These are phyloP conservation scores for Pleurostoma richardsiae DNA, from an alignment of 2,329 filamentous ascomycete genomes.

Conservation along the genomic window DNA sequence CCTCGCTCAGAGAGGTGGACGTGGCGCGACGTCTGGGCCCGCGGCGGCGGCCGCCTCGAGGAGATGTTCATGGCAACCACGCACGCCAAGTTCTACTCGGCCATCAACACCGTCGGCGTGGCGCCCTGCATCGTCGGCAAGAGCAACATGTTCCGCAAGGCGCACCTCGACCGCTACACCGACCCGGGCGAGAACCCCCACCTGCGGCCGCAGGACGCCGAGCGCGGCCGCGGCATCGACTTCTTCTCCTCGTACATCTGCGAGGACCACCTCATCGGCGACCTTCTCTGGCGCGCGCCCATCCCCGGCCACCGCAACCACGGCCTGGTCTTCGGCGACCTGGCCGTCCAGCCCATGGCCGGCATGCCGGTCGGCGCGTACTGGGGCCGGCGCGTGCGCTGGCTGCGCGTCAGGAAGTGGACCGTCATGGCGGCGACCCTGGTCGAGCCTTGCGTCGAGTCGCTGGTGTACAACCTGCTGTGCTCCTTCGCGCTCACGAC, in stretches of 20 bases:
- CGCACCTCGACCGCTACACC: conserved; percentile 75
- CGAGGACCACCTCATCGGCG: conserved; percentile 94
- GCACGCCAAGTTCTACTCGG: conserved; percentile 95
- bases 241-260: conserved; percentile 96
- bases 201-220: conserved; percentile 27
- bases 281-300: conserved; percentile 75
- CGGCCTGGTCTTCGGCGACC: conserved; percentile 75
- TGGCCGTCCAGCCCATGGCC: conserved; percentile 85
- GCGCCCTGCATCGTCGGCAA: conserved; percentile 95
- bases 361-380: conserved; percentile 76
- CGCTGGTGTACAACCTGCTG: conserved; percentile 76
- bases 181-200: conserved; percentile 39
- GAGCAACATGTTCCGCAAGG: conserved; percentile 96
- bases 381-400: conserved; percentile 74
- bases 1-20: background rate
- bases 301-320: conserved; percentile 70
- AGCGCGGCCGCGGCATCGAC: conserved; percentile 67
- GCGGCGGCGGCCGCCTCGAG: conserved; percentile 77
- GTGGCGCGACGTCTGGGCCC: conserved; percentile 17
- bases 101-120: conserved; percentile 87
- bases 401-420: conserved; percentile 91
- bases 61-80: conserved; percentile 92
- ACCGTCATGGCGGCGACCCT: conserved; percentile 85
- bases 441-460: conserved; percentile 89
- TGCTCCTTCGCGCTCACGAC: conserved; percentile 75